phyloP scores from a whole-genome alignment of 768 basidiomycete species.

The Suillus cothurnatus region DNA sequence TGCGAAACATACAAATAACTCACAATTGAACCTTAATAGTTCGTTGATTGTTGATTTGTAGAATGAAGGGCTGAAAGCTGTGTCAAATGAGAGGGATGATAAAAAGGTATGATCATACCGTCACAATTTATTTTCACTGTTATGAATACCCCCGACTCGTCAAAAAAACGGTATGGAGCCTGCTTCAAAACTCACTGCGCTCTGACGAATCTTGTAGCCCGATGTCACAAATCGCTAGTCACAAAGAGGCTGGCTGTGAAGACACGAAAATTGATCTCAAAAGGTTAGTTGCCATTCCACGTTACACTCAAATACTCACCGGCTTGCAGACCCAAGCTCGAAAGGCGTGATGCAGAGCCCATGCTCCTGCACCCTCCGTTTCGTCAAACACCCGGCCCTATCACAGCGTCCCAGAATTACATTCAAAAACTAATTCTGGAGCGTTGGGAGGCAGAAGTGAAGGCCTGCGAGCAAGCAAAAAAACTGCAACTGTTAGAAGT shows the following conservation, averaged over 20 bases:
- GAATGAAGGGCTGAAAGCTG: background rate
- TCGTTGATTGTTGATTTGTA: no score
- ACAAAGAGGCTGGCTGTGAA: background rate
- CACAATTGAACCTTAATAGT: background rate
- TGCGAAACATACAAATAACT: background rate
- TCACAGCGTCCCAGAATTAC: no score
- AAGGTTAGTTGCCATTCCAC: background rate
- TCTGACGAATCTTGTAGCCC: background rate
- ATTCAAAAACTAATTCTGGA: no score
- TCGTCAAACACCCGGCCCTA: background rate
- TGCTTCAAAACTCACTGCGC: background rate
- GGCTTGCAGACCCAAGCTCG: no score
- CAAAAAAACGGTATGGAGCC: background rate
- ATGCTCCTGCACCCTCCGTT: no score
- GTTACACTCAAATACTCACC: no score
- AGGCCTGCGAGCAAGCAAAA: background rate
- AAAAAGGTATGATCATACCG: background rate
- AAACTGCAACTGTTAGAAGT: background rate
- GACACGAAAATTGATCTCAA: background rate
- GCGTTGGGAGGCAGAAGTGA: no score
- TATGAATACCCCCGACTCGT: background rate
- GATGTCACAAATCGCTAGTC: background rate
- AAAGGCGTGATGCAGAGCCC: no score
- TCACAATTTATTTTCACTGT: background rate
- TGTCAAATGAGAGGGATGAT: background rate